Percentiles rank a stretch among this genome's conserved stretches.
These are phyloP conservation scores for Penicillium longicatenatum DNA, from an alignment of 495 filamentous ascomycete species.

Conservation along the genomic window DNA sequence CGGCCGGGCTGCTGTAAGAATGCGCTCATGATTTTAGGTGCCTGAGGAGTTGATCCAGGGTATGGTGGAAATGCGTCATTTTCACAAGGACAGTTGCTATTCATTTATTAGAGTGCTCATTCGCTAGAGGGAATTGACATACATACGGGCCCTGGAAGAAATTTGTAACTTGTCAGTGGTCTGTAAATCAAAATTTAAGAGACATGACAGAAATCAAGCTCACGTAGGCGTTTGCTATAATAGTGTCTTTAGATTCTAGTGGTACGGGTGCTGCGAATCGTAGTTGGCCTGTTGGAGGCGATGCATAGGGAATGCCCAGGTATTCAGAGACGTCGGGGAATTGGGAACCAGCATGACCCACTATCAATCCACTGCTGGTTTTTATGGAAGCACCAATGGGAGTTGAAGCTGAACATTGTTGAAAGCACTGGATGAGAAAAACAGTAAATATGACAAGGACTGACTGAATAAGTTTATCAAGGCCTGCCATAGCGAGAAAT, in stretches of 20 bases:
- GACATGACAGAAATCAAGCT: not conserved
- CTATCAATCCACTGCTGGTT: conserved; percentile 40
- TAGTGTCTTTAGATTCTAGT: conserved; percentile 9
- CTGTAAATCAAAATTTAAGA: not conserved
- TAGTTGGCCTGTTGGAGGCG: conserved; percentile 46
- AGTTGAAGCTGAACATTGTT: not conserved
- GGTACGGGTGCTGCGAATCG: conserved; percentile 45
- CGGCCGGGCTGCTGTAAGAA: conserved; percentile 27
- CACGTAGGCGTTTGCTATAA: conserved; percentile 27
- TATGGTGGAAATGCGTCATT: conserved; percentile 10
- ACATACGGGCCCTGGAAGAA: conserved; percentile 4
- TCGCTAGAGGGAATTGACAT: not conserved
- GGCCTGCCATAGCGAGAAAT: not conserved
- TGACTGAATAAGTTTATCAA: not conserved
- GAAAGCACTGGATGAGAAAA: not conserved
- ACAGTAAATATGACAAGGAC: not conserved
- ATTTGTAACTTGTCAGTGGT: not conserved
- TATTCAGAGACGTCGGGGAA: conserved; percentile 46
- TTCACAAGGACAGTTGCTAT: conserved; percentile 10
- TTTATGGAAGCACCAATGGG: not conserved
- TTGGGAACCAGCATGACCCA: conserved; percentile 45
- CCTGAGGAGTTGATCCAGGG: conserved; percentile 32
- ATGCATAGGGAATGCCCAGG: conserved; percentile 51
- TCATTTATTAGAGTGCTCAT: not conserved
- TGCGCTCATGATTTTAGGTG: conserved; percentile 24